Evolutionary conservation across 2,329 filamentous ascomycete species (phyloP).

Genomic region (Curvularia sp.): DNA sequence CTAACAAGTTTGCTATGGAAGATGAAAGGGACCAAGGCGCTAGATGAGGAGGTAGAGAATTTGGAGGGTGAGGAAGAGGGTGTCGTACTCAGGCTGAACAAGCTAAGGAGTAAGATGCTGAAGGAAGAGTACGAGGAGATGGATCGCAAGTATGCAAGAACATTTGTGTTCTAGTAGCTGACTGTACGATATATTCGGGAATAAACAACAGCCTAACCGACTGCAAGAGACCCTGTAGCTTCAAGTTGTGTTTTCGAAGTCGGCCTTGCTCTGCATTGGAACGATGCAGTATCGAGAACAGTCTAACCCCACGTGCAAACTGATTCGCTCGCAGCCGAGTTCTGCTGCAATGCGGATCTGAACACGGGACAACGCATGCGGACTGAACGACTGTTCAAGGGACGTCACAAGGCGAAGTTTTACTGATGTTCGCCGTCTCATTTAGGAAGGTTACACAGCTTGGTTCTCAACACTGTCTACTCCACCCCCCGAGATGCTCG

Average conservation of each 20-base stretch:
- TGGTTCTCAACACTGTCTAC: not conserved
- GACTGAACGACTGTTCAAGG: not conserved
- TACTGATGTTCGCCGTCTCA: not conserved
- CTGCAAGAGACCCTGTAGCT: not conserved
- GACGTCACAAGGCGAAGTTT: not conserved
- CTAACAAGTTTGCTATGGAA: constrained; percentile 37
- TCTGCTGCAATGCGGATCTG: not conserved
- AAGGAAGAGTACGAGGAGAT: constrained; percentile 47
- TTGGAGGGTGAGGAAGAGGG: constrained; percentile 48
- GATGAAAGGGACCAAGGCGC: constrained; percentile 32
- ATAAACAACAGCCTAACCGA: not conserved
- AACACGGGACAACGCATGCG: not conserved
- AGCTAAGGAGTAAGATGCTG: constrained; percentile 44
- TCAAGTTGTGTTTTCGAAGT: not conserved
- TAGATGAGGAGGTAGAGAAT: constrained; percentile 42
- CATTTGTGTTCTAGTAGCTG: constrained; percentile 43
- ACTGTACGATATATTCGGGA: constrained; percentile 6
- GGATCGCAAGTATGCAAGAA: constrained; percentile 47
- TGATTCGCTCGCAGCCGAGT: not conserved
- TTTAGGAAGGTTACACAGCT: constrained; percentile 3
- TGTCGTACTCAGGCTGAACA: constrained; percentile 44
- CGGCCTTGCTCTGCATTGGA: not conserved
- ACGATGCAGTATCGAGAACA: not conserved
- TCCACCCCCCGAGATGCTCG: not conserved
- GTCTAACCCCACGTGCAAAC: not conserved